A percentile compares a stretch with the other conserved stretches of the same genome.
Evolutionary conservation across 2,329 filamentous ascomycete species (phyloP).

Genomic region (Curvularia lunata): DNA sequence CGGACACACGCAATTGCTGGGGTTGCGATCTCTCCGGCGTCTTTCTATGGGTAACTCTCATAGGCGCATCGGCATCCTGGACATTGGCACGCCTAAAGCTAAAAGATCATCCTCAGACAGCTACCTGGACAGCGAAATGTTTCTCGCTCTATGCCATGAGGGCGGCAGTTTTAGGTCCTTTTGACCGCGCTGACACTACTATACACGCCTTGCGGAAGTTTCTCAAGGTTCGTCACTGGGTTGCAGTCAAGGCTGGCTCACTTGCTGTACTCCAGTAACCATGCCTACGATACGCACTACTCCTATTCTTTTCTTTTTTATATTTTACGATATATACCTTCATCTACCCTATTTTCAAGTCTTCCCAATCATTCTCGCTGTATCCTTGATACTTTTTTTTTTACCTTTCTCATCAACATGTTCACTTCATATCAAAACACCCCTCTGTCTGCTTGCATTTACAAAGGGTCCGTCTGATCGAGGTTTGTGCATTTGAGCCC

Average conservation of each 20-base stretch:
- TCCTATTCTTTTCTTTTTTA: not conserved
- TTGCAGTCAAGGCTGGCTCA: constrained; percentile 23
- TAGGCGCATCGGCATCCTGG: constrained; percentile 41
- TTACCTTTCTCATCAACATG: not conserved
- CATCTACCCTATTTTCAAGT: not conserved
- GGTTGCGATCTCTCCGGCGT: constrained; percentile 33
- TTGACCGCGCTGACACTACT: constrained; percentile 29
- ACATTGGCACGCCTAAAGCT: constrained; percentile 9
- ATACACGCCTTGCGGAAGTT: constrained; percentile 37
- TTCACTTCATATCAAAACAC: not conserved
- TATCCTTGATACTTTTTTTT: not conserved
- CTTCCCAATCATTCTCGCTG: not conserved
- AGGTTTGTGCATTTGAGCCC: not conserved
- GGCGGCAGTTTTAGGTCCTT: constrained; percentile 24
- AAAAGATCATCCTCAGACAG: constrained; percentile 14
- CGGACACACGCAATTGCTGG: constrained; percentile 34
- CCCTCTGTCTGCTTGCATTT: not conserved
- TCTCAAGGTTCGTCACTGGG: constrained; percentile 31
- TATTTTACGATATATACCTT: not conserved
- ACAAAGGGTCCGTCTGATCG: not conserved
- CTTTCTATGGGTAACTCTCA: constrained; percentile 42
- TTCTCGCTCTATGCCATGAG: constrained; percentile 40
- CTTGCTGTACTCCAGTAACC: not conserved
- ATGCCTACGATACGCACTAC: not conserved
- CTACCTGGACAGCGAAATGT: constrained; percentile 38